Percentiles rank a stretch among this genome's conserved stretches.
Conservation (phyloP, 208 protist genomes). For the Trypanosoma conorhini region DNA sequence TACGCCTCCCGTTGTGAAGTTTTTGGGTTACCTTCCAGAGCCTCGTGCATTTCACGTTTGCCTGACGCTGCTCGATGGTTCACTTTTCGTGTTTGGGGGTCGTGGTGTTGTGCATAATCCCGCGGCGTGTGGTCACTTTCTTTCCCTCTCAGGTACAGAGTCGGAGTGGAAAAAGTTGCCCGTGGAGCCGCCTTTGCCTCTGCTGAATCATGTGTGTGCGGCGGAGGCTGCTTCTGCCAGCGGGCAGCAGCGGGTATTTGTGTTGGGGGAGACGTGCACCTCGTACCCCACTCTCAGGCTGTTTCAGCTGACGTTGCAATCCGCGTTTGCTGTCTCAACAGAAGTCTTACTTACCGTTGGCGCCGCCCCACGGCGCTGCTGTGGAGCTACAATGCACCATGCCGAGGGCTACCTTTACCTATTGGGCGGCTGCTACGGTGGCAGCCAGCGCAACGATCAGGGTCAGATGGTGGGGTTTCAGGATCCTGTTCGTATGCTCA, state of each 20-base stretch:
- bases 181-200: constrained; percentile 23
- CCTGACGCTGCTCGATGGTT: constrained; percentile 44
- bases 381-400: constrained; percentile 45
- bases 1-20: constrained; percentile 7
- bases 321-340: not conserved
- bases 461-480: not conserved
- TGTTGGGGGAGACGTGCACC: constrained; percentile 12
- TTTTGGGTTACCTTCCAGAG: constrained; percentile 52
- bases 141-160: not conserved
- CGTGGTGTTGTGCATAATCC: constrained; percentile 31
- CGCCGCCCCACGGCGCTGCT: constrained; percentile 37
- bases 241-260: constrained; percentile 20
- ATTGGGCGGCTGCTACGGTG: constrained; percentile 16
- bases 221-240: constrained; percentile 21
- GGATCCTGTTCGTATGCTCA: constrained; percentile 35
- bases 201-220: constrained; percentile 24
- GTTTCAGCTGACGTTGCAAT: constrained; percentile 12
- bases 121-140: not conserved
- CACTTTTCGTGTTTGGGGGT: constrained; percentile 65
- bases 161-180: constrained; percentile 7
- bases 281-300: constrained; percentile 4
- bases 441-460: not conserved
- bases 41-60: constrained; percentile 66
- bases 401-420: constrained; percentile 57
- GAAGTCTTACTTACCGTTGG: constrained; percentile 25